Evolutionary conservation across 225 moss, liverwort and hornwort genomes (phyloP).

Genomic region (Physcomitrellopsis africana): DNA sequence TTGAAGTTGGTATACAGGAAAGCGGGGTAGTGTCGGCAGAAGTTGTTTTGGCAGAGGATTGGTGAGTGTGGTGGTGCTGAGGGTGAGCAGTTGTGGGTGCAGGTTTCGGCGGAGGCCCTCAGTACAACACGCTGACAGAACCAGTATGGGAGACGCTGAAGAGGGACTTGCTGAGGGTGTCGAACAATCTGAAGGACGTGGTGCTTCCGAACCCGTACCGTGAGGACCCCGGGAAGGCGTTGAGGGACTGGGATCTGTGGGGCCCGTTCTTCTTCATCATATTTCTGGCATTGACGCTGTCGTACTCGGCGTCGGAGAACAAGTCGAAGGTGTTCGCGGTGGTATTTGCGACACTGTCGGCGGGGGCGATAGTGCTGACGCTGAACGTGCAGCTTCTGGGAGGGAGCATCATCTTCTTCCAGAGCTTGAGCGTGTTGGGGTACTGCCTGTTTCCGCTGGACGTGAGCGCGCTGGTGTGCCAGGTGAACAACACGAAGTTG

Average conservation of each 20-base stretch:
- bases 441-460: conserved; percentile 76
- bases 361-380: conserved; percentile 71
- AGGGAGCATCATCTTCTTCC: conserved; percentile 77
- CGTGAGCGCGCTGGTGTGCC: conserved; percentile 56
- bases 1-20: neutral
- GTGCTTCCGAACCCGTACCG: conserved; percentile 94
- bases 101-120: conserved; percentile 84
- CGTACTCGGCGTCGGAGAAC: conserved; percentile 56
- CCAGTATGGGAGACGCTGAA: conserved; percentile 93
- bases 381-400: conserved; percentile 79
- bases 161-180: conserved; percentile 82
- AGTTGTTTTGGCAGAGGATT: neutral
- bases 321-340: conserved; percentile 78
- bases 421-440: conserved; percentile 76
- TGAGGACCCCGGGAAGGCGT: conserved; percentile 96
- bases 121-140: conserved; percentile 90
- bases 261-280: conserved; percentile 91
- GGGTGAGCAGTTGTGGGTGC: neutral
- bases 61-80: conserved; percentile 13
- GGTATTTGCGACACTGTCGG: conserved; percentile 68
- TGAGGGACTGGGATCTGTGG: conserved; percentile 99
- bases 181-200: conserved; percentile 85
- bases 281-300: conserved; percentile 59
- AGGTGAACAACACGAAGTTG: conserved; percentile 52
- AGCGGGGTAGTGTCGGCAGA: neutral